phyloP scores from a whole-genome alignment of 768 basidiomycete species.

The Trametopsis cervina region DNA sequence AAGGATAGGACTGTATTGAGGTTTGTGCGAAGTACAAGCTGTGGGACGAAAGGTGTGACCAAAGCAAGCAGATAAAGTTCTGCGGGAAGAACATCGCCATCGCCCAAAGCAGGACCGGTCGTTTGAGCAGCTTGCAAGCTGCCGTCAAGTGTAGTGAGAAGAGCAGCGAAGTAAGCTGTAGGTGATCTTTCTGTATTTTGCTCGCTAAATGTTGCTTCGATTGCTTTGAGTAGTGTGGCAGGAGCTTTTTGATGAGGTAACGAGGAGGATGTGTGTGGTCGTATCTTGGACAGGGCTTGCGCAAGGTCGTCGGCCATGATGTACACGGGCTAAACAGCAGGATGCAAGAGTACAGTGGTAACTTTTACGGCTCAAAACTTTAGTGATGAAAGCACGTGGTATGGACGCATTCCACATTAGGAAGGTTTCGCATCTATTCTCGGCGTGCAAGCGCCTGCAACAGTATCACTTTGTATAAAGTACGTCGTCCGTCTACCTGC shows the following conservation, averaged over 20 bases:
- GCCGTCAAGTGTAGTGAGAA: slow-evolving; percentile 78
- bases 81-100: slow-evolving; percentile 76
- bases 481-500: too few relatives aligned
- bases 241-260: slow-evolving; percentile 87
- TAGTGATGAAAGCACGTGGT: background rate
- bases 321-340: background rate
- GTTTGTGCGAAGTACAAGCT: slow-evolving; percentile 76
- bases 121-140: slow-evolving; percentile 54
- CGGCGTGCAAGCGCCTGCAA: too few relatives aligned
- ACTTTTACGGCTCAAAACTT: too few relatives aligned
- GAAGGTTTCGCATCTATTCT: too few relatives aligned
- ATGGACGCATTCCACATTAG: background rate
- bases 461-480: too few relatives aligned
- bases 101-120: slow-evolving; percentile 32
- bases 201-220: slow-evolving; percentile 76
- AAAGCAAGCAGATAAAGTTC: slow-evolving; percentile 80
- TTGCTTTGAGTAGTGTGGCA: slow-evolving; percentile 74
- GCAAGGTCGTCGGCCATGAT: slow-evolving; percentile 33
- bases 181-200: slow-evolving; percentile 61
- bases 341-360: too few relatives aligned
- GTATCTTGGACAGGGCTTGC: slow-evolving; percentile 71
- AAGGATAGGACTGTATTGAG: slow-evolving; percentile 63
- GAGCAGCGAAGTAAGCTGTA: slow-evolving; percentile 92
- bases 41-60: slow-evolving; percentile 68
- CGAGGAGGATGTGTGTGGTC: slow-evolving; percentile 75